These are phyloP conservation scores for Amanita inopinata DNA, from an alignment of 768 basidiomycete species.

Conservation along the genomic window DNA sequence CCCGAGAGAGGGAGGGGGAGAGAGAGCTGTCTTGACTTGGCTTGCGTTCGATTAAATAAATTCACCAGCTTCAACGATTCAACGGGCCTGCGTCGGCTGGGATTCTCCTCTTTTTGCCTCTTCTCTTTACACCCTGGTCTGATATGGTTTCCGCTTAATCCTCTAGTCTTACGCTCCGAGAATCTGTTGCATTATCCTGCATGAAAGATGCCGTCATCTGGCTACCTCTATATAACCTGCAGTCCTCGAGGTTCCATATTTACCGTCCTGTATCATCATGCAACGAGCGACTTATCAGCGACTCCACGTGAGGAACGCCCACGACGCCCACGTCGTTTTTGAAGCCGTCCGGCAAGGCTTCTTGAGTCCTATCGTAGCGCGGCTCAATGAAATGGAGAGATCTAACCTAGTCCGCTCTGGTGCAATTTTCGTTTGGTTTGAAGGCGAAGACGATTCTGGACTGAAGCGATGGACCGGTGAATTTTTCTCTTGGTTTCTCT, in stretches of 20 bases:
- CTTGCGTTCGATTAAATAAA: no score
- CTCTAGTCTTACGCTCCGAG: no score
- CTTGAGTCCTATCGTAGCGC: constrained; percentile 39
- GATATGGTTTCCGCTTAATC: neutral
- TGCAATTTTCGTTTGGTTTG: constrained; percentile 62
- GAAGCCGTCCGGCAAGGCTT: constrained; percentile 53
- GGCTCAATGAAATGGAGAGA: constrained; percentile 55
- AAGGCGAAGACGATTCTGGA: constrained; percentile 55
- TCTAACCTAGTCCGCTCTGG: constrained; percentile 46
- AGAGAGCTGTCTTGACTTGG: no score
- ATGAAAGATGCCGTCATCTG: no score
- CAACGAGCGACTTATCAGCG: constrained; percentile 57
- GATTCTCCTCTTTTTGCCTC: constrained; percentile 9
- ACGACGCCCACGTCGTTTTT: constrained; percentile 56
- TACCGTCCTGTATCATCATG: constrained; percentile 22
- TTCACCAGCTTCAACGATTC: no score
- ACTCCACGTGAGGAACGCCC: constrained; percentile 55
- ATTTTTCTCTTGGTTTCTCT: constrained; percentile 1
- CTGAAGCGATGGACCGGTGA: constrained; percentile 57
- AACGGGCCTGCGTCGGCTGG: no score
- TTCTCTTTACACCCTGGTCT: constrained; percentile 10
- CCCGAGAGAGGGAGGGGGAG: no score
- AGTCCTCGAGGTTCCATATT: neutral
- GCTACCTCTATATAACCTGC: neutral
- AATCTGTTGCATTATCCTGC: no score